Conservation (phyloP, 23 red algal species). For the Gracilaria domingensis region DNA sequence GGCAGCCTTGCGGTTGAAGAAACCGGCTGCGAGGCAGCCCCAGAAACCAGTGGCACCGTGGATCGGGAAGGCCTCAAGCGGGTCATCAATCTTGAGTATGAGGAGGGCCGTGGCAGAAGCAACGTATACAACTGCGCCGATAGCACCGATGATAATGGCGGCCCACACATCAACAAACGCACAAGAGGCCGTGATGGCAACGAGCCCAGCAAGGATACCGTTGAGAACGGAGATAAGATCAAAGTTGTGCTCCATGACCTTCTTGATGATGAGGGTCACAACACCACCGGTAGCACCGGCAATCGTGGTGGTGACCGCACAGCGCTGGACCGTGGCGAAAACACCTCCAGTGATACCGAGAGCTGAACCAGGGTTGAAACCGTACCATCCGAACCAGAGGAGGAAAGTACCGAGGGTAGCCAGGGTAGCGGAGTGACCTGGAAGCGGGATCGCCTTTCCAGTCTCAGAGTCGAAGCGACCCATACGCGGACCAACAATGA, state of each 20-base stretch:
- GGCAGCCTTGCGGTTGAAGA: conserved; percentile 76
- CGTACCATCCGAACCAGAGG: conserved; percentile 98
- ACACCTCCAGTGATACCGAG: conserved; percentile 68
- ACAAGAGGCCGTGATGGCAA: conserved; percentile 91
- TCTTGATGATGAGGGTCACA: conserved; percentile 75
- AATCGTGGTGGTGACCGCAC: conserved; percentile 84
- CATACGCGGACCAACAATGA: conserved; percentile 93
- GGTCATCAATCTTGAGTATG: conserved; percentile 90
- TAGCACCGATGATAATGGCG: conserved; percentile 81
- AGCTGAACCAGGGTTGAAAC: conserved; percentile 97
- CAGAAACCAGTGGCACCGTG: conserved; percentile 88
- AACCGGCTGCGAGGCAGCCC: conserved; percentile 75
- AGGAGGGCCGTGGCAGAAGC: conserved; percentile 59
- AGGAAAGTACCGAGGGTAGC: conserved; percentile 86
- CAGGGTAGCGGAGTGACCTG: conserved; percentile 90
- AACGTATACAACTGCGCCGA: conserved; percentile 86
- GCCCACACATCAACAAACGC: conserved; percentile 83
- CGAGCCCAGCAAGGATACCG: conserved; percentile 86
- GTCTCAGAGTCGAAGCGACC: conserved; percentile 88
- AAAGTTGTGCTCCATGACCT: conserved; percentile 71
- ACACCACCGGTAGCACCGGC: conserved; percentile 83
- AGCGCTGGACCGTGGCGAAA: conserved; percentile 29
- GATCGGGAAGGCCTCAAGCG: conserved; percentile 89
- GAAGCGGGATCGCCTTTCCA: conserved; percentile 80
- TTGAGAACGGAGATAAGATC: conserved; percentile 87